A percentile compares a stretch with the other conserved stretches of the same genome.
Conservation (phyloP, 2,329 filamentous ascomycete genomes). For the Trichophaea hybrida region DNA sequence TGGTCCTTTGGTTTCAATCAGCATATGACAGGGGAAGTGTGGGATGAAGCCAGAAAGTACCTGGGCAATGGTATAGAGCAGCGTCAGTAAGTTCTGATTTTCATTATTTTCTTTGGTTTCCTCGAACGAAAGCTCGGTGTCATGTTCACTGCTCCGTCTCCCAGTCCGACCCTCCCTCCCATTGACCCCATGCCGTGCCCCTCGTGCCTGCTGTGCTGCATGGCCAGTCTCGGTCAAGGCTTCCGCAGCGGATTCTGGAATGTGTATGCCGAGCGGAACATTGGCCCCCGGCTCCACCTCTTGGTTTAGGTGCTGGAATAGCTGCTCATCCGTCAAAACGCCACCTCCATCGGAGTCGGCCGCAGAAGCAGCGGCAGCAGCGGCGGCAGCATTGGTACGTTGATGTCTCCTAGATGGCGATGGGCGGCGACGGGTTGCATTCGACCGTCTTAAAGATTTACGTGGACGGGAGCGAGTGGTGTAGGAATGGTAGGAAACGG, state of each 20-base stretch:
- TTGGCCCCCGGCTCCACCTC: conserved; percentile 12
- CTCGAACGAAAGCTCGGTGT: conserved; percentile 23
- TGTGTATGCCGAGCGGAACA: neutral
- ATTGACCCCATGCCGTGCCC: conserved; percentile 3
- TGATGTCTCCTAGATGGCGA: neutral
- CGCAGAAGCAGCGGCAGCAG: conserved; percentile 7
- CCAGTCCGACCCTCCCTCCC: conserved; percentile 2
- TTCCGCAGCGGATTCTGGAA: conserved; percentile 13
- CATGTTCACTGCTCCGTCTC: conserved; percentile 13
- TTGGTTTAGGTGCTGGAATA: conserved; percentile 12
- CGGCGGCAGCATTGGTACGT: neutral
- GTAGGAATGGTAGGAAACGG: conserved; percentile 25
- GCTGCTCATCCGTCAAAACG: conserved; percentile 18
- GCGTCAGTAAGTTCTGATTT: conserved; percentile 26
- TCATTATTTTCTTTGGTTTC: conserved; percentile 26
- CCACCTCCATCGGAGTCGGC: conserved; percentile 11
- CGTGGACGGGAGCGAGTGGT: conserved; percentile 15
- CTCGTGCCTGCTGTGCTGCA: conserved; percentile 17
- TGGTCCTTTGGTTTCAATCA: conserved; percentile 47
- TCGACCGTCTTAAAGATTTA: conserved; percentile 24
- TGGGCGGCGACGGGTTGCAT: conserved; percentile 19
- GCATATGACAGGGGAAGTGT: neutral
- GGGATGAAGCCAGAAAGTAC: conserved; percentile 4
- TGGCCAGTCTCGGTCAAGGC: conserved; percentile 15
- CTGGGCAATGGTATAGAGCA: conserved; percentile 27